Percentiles rank a stretch among this genome's conserved stretches.
phyloP scores from a whole-genome alignment of 805 yeast species.

The Candida stauntonica region DNA sequence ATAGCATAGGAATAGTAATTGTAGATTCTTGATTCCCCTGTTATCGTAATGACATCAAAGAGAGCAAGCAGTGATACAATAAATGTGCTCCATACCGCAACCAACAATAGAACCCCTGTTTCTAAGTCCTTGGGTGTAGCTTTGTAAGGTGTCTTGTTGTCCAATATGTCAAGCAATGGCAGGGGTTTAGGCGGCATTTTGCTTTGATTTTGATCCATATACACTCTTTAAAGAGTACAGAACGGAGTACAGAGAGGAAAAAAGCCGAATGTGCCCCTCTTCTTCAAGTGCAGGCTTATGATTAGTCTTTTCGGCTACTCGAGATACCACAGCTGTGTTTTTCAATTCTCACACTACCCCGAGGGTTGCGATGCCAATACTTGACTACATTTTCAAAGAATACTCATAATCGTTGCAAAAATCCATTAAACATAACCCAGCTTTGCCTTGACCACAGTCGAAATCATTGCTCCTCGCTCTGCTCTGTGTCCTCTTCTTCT shows the following conservation, averaged over 20 bases:
- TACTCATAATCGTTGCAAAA: too few relatives aligned
- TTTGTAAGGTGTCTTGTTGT: not conserved
- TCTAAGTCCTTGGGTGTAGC: not conserved
- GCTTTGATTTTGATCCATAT: too few relatives aligned
- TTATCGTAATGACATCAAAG: not conserved
- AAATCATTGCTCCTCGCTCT: not conserved
- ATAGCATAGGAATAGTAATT: constrained; percentile 34
- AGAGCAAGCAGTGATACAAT: not conserved
- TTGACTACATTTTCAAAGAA: too few relatives aligned
- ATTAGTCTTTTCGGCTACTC: too few relatives aligned
- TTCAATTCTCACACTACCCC: too few relatives aligned
- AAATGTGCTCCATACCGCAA: not conserved
- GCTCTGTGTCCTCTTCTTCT: constrained; percentile 4
- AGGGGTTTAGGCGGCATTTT: not conserved
- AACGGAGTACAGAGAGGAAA: too few relatives aligned
- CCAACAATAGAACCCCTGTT: not conserved
- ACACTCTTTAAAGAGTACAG: too few relatives aligned
- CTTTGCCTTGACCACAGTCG: not conserved
- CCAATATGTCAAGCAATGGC: not conserved
- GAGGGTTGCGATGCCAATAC: too few relatives aligned
- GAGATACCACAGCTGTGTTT: too few relatives aligned
- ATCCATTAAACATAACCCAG: not conserved
- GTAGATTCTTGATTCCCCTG: not conserved
- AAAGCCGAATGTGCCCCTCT: too few relatives aligned
- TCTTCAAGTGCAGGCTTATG: too few relatives aligned